Evolutionary conservation across 352 stramenopile genomes (phyloP), one percentile per base, ranked within the genome.

Genomic region (Aphanomyces stellatus): DNA sequence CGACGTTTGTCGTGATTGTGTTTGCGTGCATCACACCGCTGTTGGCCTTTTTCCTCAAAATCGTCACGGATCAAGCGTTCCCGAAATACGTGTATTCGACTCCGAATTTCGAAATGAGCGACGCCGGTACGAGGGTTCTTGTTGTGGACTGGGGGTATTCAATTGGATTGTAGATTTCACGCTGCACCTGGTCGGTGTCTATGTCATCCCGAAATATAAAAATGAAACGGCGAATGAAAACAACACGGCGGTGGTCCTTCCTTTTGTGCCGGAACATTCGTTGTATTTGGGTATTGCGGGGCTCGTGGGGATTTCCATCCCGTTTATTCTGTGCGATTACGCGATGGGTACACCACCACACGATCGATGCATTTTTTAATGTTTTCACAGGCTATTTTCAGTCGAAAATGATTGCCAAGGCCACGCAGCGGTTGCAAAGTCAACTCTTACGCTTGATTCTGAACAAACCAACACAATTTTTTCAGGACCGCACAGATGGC

Each of bases 161-260:
- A 46, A 46, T 2, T n/a, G 11, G 51, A 60, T 60, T 53, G 19
- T 94, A 74, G 77, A 82, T 28, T 90, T 83, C 71, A 91, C 89
- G 65, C 61, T 86, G 28, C 17, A 62, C 11, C 11, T 62, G 10
- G 25, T 62, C 15, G 53, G 53, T 19, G 30, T 69, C 76, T 46
- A 78, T 76, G 35, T 69, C 90, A 22, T 88, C 81, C 41, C 76
- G 17, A 62, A 13, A 4, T 62, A 62, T 31, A 34, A 62, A 25
- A 62, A 62, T 25, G 53, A 43, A 25, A 65, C 59, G 28, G 30
- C 22, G 8, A 37, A 65, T 17, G 17, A 65, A 22, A 61, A 56
- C 11, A 42, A 42, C 25, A 65, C 27, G 22, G 6, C 24, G 17
- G 24, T 65, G 11, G 30, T 24, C 11, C 31, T 65, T 4, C 3